A percentile compares a stretch with the other conserved stretches of the same genome.
Conservation (phyloP, 2,329 filamentous ascomycete genomes). For the Aspergillus pseudonomiae region DNA sequence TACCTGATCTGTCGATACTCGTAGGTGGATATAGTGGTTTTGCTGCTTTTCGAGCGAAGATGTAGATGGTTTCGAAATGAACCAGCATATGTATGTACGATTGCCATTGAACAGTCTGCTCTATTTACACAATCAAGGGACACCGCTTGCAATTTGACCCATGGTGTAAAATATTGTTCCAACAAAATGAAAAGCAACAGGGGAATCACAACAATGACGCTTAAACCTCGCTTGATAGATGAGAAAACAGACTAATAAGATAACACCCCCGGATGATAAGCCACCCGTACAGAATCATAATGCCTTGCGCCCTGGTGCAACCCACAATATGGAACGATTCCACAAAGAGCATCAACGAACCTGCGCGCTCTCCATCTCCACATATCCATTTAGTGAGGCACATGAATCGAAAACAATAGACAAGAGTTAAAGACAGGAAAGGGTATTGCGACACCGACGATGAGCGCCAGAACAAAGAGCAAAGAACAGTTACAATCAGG, state of each 20-base stretch:
- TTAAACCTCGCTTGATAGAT: slow-evolving; percentile 2
- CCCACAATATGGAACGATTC: neutral
- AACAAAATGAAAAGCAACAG: slow-evolving; percentile 11
- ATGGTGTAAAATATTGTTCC: slow-evolving; percentile 4
- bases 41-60: neutral
- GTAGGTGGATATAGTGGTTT: neutral
- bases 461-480: slow-evolving; percentile 5
- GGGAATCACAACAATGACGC: slow-evolving; percentile 22
- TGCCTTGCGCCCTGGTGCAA: neutral
- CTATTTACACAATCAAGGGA: slow-evolving; percentile 8
- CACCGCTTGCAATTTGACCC: neutral
- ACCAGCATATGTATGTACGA: neutral
- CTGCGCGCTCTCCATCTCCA: slow-evolving; percentile 14
- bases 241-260: slow-evolving; percentile 5
- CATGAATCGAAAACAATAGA: neutral
- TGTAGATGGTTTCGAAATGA: neutral
- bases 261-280: slow-evolving; percentile 1
- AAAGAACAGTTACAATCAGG: neutral
- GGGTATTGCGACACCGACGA: slow-evolving; percentile 4
- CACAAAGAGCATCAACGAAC: slow-evolving; percentile 19
- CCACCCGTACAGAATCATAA: slow-evolving; percentile 2
- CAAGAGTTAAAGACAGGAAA: slow-evolving; percentile 6
- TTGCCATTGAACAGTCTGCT: neutral
- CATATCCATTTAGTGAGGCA: slow-evolving; percentile 5
- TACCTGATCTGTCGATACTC: neutral